Percentiles rank a stretch among this genome's conserved stretches.
These are phyloP conservation scores for Acorus calamus DNA, from an alignment of 106 monocot genomes.

Conservation along the genomic window DNA sequence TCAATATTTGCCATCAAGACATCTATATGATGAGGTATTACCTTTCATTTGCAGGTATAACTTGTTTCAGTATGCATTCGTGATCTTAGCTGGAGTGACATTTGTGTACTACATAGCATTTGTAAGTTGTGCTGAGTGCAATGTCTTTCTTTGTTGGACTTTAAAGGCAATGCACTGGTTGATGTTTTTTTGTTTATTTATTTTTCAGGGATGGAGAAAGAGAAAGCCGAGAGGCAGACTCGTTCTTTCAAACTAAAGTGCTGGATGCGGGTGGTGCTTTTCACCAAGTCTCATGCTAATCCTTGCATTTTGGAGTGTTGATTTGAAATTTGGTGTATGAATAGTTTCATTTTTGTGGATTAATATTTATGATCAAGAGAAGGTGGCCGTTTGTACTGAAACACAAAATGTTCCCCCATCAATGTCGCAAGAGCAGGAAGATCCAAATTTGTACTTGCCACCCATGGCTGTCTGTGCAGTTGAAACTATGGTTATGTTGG, in stretches of 20 bases:
- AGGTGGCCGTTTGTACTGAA: no score
- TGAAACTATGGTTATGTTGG: no score
- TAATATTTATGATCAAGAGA: no score
- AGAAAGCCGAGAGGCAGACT: constrained; percentile 64
- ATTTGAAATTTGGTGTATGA: no score
- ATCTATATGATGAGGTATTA: background rate
- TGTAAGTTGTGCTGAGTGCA: constrained; percentile 37
- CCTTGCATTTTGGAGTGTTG: no score
- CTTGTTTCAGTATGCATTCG: constrained; percentile 83
- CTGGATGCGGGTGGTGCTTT: no score
- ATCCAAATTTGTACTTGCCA: no score
- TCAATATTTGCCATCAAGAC: background rate
- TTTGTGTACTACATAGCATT: constrained; percentile 63
- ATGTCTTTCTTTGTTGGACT: background rate
- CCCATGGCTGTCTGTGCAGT: no score
- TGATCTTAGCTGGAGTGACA: constrained; percentile 59
- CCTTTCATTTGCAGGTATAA: constrained; percentile 58
- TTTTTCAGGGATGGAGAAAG: constrained; percentile 84
- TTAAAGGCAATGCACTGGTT: background rate
- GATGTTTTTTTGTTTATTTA: background rate
- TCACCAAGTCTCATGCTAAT: no score
- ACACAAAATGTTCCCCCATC: no score
- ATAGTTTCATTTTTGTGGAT: no score
- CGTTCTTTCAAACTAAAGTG: constrained; percentile 51
- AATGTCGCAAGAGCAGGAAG: no score